A percentile compares a stretch with the other conserved stretches of the same genome.
Conservation (phyloP, 2,329 filamentous ascomycete species). For the Colletotrichum incanum region DNA sequence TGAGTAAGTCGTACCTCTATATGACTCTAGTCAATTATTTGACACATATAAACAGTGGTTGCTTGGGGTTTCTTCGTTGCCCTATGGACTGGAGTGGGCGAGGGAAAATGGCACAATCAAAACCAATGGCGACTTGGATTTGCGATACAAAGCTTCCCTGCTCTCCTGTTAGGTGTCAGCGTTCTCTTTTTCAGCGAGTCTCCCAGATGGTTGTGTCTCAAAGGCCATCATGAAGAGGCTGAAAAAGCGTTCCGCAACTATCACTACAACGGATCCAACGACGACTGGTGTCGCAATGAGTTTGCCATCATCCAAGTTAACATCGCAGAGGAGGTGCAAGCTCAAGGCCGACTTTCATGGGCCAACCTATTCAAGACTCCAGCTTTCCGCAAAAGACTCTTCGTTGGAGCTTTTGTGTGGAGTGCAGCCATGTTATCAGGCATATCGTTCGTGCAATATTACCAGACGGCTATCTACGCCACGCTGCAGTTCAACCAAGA, state of each 20-base stretch:
- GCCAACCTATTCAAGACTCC: conserved; percentile 51
- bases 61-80: conserved; percentile 60
- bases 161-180: conserved; percentile 53
- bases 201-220: conserved; percentile 55
- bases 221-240: conserved; percentile 55
- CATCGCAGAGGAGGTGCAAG: conserved; percentile 53
- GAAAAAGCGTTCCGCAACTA: conserved; percentile 53
- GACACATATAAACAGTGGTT: conserved; percentile 51
- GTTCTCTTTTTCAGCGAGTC: conserved; percentile 56
- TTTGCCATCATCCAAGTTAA: conserved; percentile 55
- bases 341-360: conserved; percentile 52
- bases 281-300: conserved; percentile 55
- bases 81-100: conserved; percentile 57
- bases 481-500: conserved; percentile 56
- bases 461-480: conserved; percentile 59
- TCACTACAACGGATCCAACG: conserved; percentile 54
- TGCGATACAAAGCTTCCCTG: conserved; percentile 54
- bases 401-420: conserved; percentile 59
- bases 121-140: conserved; percentile 59
- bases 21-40: accelerated
- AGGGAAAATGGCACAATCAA: conserved; percentile 55
- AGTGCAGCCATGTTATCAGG: conserved; percentile 59
- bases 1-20: conserved; percentile 51
- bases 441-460: conserved; percentile 61
- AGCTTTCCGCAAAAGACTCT: conserved; percentile 55